phyloP scores from a whole-genome alignment of 768 basidiomycete species.

The Termitomyces sp. region DNA sequence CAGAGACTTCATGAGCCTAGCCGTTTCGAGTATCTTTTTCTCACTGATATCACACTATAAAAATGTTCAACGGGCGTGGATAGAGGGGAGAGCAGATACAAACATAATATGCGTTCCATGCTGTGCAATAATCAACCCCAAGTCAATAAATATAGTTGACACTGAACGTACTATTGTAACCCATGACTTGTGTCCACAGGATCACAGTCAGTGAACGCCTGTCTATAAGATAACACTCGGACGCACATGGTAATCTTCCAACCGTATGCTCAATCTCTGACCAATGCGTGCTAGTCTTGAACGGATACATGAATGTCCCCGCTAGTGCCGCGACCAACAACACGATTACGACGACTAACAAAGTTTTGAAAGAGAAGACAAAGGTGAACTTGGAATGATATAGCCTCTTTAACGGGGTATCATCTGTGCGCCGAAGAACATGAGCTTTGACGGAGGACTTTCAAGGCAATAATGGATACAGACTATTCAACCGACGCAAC shows the following conservation, averaged over 20 bases:
- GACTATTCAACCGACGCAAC: neutral
- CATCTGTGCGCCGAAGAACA: neutral
- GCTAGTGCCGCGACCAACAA: neutral
- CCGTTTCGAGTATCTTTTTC: constrained; percentile 43
- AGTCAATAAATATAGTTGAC: neutral
- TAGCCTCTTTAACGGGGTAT: neutral
- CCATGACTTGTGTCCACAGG: constrained; percentile 38
- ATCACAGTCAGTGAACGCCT: neutral
- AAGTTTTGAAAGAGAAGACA: constrained; percentile 2
- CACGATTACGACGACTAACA: neutral
- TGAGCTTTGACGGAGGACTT: neutral
- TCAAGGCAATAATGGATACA: too few relatives aligned
- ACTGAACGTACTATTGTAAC: constrained; percentile 53
- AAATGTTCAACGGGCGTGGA: neutral
- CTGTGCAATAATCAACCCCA: constrained; percentile 23
- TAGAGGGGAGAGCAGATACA: constrained; percentile 7
- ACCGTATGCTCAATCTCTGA: neutral
- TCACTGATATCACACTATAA: constrained; percentile 56
- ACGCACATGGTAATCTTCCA: constrained; percentile 3
- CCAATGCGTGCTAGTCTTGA: neutral
- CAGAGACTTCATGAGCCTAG: constrained; percentile 36
- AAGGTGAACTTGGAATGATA: constrained; percentile 3
- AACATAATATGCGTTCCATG: constrained; percentile 70
- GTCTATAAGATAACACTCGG: neutral
- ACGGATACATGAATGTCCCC: neutral